A percentile compares a stretch with the other conserved stretches of the same genome.
Conservation (phyloP, 306 rosid genomes). For the Rosa rugosa region DNA sequence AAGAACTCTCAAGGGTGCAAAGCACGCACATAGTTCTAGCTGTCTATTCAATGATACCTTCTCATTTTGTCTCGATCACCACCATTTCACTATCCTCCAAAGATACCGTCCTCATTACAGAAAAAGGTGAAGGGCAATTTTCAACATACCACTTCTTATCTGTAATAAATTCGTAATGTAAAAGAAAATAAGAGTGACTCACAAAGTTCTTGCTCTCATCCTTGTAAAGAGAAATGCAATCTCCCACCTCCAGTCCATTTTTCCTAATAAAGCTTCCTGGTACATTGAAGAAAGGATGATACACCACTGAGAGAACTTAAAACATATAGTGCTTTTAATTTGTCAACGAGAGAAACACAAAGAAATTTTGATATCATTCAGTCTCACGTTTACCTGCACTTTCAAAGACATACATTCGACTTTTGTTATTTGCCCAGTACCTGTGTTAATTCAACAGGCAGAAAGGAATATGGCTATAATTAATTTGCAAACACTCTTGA, state of each 20-base stretch:
- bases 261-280: constrained; percentile 51
- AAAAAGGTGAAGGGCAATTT: constrained; percentile 16
- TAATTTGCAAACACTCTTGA: not conserved
- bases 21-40: constrained; percentile 12
- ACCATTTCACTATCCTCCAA: not conserved
- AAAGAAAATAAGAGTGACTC: constrained; percentile 35
- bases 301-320: not conserved
- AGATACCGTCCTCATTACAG: not conserved
- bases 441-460: constrained; percentile 32
- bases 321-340: not conserved
- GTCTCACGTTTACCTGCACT: constrained; percentile 41
- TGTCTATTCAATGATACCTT: constrained; percentile 3
- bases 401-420: constrained; percentile 70
- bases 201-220: constrained; percentile 56
- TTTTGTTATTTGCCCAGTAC: constrained; percentile 59
- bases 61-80: not conserved
- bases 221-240: constrained; percentile 49
- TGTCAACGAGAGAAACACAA: not conserved
- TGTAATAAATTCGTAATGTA: not conserved
- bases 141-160: not conserved
- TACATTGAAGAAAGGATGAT: constrained; percentile 13
- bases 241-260: constrained; percentile 49
- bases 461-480: not conserved
- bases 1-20: not conserved
- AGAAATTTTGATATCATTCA: not conserved